Evolutionary conservation across 176 grass and related monocot genomes (phyloP), one percentile per base, ranked within the genome.

Genomic region (Bonia amplexicaulis): DNA sequence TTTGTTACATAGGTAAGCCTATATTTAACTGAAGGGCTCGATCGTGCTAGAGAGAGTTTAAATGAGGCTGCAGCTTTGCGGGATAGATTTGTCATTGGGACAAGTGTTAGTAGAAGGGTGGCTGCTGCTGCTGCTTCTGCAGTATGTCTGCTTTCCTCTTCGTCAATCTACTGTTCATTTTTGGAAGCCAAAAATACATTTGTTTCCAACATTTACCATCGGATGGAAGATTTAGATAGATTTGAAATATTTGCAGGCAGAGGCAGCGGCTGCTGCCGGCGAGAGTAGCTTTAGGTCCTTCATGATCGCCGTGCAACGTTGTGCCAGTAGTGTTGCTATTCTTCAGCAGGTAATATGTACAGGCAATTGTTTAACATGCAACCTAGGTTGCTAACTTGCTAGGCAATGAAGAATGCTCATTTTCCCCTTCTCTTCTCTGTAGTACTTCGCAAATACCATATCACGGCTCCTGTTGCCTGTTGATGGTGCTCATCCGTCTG

Each of bases 361-460:
- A 73, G 19, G 52, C 67, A 60, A 60, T 58, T 48, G 17, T 40
- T 82, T 42, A 82, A 82, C 39, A 72, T 85, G 47, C 29, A 89
- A 71, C 82, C 48, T 85, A 66, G n/a, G 46, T 74, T 88, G 41
- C 48, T 85, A 66, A 17, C 37, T 74, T 88, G 41, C 77, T 83
- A 41, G 79, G 19, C 47, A 47, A 66, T 79, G 46, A 79, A 77
- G n/a, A 26, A 71, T 67, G 57, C 29, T 84, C 44, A 91, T 58
- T 66, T 80, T 10, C 29, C 15, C 26, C 20, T 73, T 82, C 71
- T 80, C 39, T 66, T 83, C 71, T 85, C 40, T 77, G 29, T 57
- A 99, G 96, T 99, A 91, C 74, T 99, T 99, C 77, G 92, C 96
- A 73, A 99, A 99, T 89, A 92, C 93, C 47, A 99, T 99, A 75